phyloP scores from a whole-genome alignment of 805 yeast species.

The Kockiozyma suomiensis region DNA sequence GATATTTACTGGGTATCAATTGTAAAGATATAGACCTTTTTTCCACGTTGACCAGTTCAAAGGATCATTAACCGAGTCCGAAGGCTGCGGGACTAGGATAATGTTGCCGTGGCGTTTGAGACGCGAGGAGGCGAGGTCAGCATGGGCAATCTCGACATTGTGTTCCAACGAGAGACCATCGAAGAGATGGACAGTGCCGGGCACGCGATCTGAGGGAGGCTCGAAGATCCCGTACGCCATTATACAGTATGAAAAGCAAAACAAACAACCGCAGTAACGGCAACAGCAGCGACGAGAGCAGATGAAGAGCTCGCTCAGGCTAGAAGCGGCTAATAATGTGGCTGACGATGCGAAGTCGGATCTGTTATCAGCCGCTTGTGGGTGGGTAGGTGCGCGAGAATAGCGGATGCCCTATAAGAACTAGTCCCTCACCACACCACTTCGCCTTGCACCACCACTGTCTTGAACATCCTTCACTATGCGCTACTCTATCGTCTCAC shows the following conservation, averaged over 20 bases:
- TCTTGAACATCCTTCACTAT: not conserved
- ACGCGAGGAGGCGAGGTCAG: not conserved
- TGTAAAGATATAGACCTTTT: no score
- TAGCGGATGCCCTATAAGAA: not conserved
- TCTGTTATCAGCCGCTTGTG: no score
- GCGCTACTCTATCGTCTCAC: conserved; percentile 17
- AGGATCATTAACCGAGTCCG: conserved; percentile 71
- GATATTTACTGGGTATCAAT: no score
- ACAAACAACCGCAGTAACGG: no score
- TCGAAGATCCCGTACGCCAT: conserved; percentile 32
- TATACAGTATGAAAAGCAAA: not conserved
- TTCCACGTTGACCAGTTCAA: conserved; percentile 56
- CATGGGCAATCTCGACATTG: conserved; percentile 8
- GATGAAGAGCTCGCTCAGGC: no score
- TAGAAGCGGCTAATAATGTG: no score
- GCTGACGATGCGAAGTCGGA: no score
- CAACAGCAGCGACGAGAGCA: no score
- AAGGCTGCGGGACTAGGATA: conserved; percentile 66
- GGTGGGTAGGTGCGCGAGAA: no score
- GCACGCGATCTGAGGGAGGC: conserved; percentile 21
- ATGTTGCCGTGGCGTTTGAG: conserved; percentile 50
- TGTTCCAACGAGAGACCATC: conserved; percentile 4
- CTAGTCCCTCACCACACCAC: not conserved
- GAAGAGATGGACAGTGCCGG: conserved; percentile 29
- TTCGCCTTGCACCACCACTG: not conserved